Conservation (phyloP, 345 rosid genomes). For the Syzygium aqueum region DNA sequence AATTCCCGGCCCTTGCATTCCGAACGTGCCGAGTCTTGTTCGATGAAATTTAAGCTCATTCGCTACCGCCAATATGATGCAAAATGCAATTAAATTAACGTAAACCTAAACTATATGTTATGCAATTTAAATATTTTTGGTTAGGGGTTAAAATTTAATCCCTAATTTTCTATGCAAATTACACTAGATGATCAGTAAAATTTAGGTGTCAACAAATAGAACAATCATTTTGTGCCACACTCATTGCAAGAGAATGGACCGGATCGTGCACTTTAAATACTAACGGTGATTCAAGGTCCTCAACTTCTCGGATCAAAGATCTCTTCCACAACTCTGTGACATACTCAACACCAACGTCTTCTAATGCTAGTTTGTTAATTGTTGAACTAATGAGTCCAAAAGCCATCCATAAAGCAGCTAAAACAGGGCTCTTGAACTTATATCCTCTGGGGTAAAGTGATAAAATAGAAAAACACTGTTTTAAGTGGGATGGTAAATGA, state of each 20-base stretch:
- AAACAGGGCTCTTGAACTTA: rapidly evolving
- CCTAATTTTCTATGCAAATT: too few relatives aligned
- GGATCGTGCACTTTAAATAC: rapidly evolving
- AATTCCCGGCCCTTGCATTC: too few relatives aligned
- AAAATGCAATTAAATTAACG: too few relatives aligned
- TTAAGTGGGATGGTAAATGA: not conserved
- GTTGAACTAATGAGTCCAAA: not conserved
- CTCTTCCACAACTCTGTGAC: not conserved
- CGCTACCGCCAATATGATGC: too few relatives aligned
- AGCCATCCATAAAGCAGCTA: rapidly evolving
- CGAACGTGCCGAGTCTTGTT: too few relatives aligned
- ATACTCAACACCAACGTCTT: not conserved
- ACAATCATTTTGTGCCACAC: not conserved
- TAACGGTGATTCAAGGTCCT: rapidly evolving
- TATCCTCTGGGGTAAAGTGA: rapidly evolving
- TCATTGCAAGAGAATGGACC: not conserved
- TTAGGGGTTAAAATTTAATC: too few relatives aligned
- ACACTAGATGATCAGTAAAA: too few relatives aligned
- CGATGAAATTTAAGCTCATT: too few relatives aligned
- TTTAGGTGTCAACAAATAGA: too few relatives aligned
- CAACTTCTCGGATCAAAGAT: not conserved
- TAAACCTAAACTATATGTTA: too few relatives aligned
- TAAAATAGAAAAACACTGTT: not conserved
- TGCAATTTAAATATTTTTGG: too few relatives aligned
- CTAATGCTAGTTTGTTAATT: not conserved